Evolutionary conservation across 768 basidiomycete genomes (phyloP), one percentile per base, ranked within the genome.

Genomic region (Phylloporus sp.): DNA sequence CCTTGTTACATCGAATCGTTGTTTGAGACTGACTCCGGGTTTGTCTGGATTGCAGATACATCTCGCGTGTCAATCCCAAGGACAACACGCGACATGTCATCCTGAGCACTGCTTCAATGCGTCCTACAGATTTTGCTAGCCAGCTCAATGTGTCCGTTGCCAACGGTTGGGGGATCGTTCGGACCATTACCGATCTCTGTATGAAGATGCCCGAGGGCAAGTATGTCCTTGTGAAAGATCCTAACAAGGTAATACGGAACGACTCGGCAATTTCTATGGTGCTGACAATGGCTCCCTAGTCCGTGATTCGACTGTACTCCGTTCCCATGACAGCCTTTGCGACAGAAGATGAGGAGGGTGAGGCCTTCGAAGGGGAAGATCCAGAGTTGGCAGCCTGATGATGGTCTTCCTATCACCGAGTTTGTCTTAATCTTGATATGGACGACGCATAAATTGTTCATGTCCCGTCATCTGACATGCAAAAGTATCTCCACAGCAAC

Each of bases 201-300:
- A 83, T 97, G 84, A 94, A 95, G 71, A 86, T 94, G 84, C 91
- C 92, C 20, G 95, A 98, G 71, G 97, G 97, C 68, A 97, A 97
- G 70, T 99, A 97, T 66, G 89, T 98, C 13, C 75, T 99, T 24
- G 84, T 99, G 47, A 97, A 95, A 73, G 97, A 99, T 71, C 95
- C 97, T 16, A 98, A 98, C 80, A 92, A 84, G 84, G 95, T 95
- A 64, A 50, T 61, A 79, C 69, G 29, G 38, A 46, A 51, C 51
- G 39, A 49, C 16, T 49, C 36, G 38, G 16, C 24, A 28, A 26
- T 40, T 16, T 43, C 31, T 43, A 28, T 8, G 20, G 12, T 13
- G 27, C 50, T 60, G 24, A 69, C 24, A 13, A 18, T 60, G 58
- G 15, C 42, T 47, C 9, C 59, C 45, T 63, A 98, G 95, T 88